Conservation (phyloP, 129 eudicot genomes). For the Centrapalus pauciflorus region DNA sequence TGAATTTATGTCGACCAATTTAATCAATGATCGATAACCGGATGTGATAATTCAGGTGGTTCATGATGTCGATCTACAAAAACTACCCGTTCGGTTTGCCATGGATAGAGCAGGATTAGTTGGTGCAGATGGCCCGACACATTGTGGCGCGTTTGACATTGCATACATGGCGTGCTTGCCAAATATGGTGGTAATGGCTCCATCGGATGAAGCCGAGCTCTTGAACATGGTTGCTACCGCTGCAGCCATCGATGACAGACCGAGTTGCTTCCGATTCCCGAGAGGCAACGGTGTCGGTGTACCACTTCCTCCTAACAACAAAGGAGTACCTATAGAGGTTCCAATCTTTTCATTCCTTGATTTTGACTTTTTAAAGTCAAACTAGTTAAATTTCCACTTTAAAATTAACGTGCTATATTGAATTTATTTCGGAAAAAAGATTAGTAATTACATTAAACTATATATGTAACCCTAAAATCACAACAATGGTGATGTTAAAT, state of each 20-base stretch:
- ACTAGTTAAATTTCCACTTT: not conserved
- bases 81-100: slow-evolving; percentile 79
- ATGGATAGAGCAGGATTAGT: slow-evolving; percentile 90
- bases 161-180: slow-evolving; percentile 90
- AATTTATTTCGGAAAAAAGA: not conserved
- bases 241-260: slow-evolving; percentile 76
- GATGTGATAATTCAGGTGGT: slow-evolving; percentile 46
- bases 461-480: not conserved
- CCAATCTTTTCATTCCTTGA: not conserved
- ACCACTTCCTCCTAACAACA: slow-evolving; percentile 50
- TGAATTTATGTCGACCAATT: too few species aligned
- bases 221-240: slow-evolving; percentile 87
- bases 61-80: slow-evolving; percentile 87
- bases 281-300: slow-evolving; percentile 82
- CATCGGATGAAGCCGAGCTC: slow-evolving; percentile 79
- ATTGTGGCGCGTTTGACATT: slow-evolving; percentile 88
- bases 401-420: not conserved
- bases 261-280: slow-evolving; percentile 78
- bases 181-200: slow-evolving; percentile 95
- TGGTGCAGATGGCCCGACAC: slow-evolving; percentile 95
- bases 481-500: not conserved
- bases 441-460: not conserved
- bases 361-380: not conserved
- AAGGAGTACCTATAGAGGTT: slow-evolving; percentile 83
- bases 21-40: too few species aligned